Evolutionary conservation across 2,329 filamentous ascomycete genomes (phyloP), one percentile per base, ranked within the genome.

Genomic region (Fusarium sp.): DNA sequence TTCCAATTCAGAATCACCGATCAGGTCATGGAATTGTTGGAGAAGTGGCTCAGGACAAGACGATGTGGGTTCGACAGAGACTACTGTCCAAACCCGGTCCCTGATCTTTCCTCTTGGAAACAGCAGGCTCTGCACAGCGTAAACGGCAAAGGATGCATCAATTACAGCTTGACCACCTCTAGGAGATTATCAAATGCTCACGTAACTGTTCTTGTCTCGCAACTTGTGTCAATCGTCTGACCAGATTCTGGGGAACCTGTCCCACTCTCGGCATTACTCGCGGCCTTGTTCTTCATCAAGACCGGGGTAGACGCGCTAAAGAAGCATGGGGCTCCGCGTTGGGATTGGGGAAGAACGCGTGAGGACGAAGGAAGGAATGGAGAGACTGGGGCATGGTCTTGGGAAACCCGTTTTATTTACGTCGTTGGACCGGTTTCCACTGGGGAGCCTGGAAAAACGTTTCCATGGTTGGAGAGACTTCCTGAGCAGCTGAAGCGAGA

Each of bases 221-320:
- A 52, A 52, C 9, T 20, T 52, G 34, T 29, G 5, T 52, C 24
- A 38, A 53, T 53, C 49, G 43, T 53, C 49, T 53, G 49, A 53
- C 20, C 24, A 43, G 41, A 12, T 29, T 53, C 49, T 24, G 49
- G 34, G 24, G 49, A 29, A 53, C 32, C 8, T 27, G 32, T n/a
- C 34, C 49, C 34, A 53, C 49, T 43, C 24, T 53, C 49, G 49
- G 49, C 34, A 25, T 41, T 53, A 53, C 25, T 53, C 49, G 34
- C 49, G 49, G 49, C 34, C 49, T 53, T 53, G 34, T 53, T 43
- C 9, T 27, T 53, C 24, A 7, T 22, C 49, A 43, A 38, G 24
- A 53, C 49, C 32, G 49, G 49, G 49, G 49, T 29, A 53, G 24
- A 22, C 18, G 12, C 49, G 49, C 49, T 53, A 53, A 20, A 27